Conservation (phyloP, 352 stramenopile genomes). For the Phytopythium montanum region DNA sequence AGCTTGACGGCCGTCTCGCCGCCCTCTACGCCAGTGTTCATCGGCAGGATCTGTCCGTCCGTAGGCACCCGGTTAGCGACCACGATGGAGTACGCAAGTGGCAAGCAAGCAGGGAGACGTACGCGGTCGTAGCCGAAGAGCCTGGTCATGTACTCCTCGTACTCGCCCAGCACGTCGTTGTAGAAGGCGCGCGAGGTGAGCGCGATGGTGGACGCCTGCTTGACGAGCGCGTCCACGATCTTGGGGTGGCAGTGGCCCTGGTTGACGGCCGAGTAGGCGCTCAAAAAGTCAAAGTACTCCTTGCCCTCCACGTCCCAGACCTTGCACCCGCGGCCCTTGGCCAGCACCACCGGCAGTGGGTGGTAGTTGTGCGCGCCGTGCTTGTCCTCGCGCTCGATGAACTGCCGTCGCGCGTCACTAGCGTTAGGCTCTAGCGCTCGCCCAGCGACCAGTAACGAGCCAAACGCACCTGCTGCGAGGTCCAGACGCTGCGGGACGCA, state of each 20-base stretch:
- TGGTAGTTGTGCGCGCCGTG: conserved; percentile 98
- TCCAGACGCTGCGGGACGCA: conserved; percentile 28
- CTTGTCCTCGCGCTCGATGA: conserved; percentile 88
- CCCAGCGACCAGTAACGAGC: not conserved
- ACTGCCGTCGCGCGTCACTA: conserved; percentile 23
- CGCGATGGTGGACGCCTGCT: conserved; percentile 94
- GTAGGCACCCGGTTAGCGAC: conserved; percentile 1
- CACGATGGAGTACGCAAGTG: not conserved
- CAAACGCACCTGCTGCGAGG: conserved; percentile 32
- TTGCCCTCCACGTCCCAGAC: conserved; percentile 97
- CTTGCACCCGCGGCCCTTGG: conserved; percentile 89
- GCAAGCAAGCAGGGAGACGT: conserved; percentile 8
- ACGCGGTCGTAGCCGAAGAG: conserved; percentile 97
- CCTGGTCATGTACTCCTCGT: conserved; percentile 95
- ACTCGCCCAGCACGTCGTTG: conserved; percentile 97
- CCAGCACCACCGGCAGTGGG: conserved; percentile 96
- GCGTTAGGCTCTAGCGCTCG: not conserved
- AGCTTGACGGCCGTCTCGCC: conserved; percentile 98
- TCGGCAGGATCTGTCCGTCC: conserved; percentile 87
- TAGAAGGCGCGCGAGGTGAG: conserved; percentile 99
- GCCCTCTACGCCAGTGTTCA: conserved; percentile 99
- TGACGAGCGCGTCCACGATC: conserved; percentile 93
- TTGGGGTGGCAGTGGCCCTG: conserved; percentile 98
- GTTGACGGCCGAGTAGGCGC: conserved; percentile 90
- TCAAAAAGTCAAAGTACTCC: conserved; percentile 99